Base-by-base conservation (phyloP, 805 yeast species). In the Cephaloascus albidus region DNA sequence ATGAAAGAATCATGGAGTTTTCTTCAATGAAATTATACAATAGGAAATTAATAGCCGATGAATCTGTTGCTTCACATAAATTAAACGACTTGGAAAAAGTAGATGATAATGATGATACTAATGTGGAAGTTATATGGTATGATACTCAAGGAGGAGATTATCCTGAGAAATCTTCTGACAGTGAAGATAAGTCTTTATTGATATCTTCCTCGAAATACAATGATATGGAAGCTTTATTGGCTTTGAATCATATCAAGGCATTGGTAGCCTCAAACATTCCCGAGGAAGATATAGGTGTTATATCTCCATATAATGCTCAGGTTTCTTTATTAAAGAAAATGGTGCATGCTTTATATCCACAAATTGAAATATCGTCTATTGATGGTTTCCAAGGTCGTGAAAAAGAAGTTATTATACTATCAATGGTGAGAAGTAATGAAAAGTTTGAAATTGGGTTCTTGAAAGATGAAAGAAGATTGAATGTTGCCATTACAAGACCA, bases 361-460 rank as follows among this genome's bases (percentile, higher is more conserved):
- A 44, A 2, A 62, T 90, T 4, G 97, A 90, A 52, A 74, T 89
- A 0, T 77, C 95, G 3, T 86, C 97, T 0, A 90, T 90, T 3
- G 98, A 90, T 61, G 97, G 97, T 1, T 93, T 90, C 52, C 98
- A 90, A 63, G 98, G 98, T 1, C 67, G 97, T 44, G 98, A 90
- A 53, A 93, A 90, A 56, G 94, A 89, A 49, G 81, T 79, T 0
- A 87, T 90, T 4, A 70, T 90, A 1, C 61, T 93, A 10, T 72
- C 93, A 2, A 57, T 90, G 39, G 97, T 90, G 2, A 68, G 98
- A 45, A 81, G 93, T 32, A 90, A 90, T 55, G 80, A 73, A 17
- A 50, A 60, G 2, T 57, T 69, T 27, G 85, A 81, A 38, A 81
- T 89, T 36, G 97, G 97, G 8, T 93, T 90, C 52, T 61, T 93